These are phyloP conservation scores for Penicillium hesseltinei DNA, from an alignment of 2,329 filamentous ascomycete species.

Conservation along the genomic window DNA sequence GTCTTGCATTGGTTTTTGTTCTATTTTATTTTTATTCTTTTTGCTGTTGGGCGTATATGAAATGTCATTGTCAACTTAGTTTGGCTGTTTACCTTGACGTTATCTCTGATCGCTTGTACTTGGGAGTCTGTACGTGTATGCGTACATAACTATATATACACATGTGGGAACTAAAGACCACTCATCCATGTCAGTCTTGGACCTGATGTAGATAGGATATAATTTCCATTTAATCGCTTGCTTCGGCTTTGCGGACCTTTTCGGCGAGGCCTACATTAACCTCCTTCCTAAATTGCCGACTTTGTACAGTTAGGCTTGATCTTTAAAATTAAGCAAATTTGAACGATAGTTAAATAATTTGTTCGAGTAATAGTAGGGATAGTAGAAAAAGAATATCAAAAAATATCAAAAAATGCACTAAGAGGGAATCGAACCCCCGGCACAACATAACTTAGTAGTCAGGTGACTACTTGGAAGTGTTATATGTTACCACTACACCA, in stretches of 20 bases:
- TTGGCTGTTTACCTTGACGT: neutral
- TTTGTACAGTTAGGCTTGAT: neutral
- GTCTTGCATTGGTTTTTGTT: slow-evolving; percentile 10
- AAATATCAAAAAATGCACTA: neutral
- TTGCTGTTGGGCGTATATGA: neutral
- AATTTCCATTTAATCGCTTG: neutral
- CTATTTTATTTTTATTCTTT: neutral
- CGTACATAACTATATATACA: neutral
- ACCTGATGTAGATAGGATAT: neutral
- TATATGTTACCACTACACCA: slow-evolving; percentile 11
- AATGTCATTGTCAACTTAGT: neutral
- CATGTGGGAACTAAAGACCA: neutral
- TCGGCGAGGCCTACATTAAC: too few species aligned
- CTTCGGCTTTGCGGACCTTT: neutral
- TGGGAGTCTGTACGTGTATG: neutral
- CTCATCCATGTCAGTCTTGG: neutral
- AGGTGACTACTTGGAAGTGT: slow-evolving; percentile 1
- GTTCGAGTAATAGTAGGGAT: too few species aligned
- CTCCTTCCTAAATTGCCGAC: neutral
- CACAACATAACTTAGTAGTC: slow-evolving; percentile 2
- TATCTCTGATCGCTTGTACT: neutral
- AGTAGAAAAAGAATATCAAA: neutral
- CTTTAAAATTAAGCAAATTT: too few species aligned
- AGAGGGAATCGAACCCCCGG: slow-evolving; percentile 10
- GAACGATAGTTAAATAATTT: too few species aligned